Evolutionary conservation across 139 green algal genomes (phyloP).

Genomic region (Tetradesmus lagerheimii): DNA sequence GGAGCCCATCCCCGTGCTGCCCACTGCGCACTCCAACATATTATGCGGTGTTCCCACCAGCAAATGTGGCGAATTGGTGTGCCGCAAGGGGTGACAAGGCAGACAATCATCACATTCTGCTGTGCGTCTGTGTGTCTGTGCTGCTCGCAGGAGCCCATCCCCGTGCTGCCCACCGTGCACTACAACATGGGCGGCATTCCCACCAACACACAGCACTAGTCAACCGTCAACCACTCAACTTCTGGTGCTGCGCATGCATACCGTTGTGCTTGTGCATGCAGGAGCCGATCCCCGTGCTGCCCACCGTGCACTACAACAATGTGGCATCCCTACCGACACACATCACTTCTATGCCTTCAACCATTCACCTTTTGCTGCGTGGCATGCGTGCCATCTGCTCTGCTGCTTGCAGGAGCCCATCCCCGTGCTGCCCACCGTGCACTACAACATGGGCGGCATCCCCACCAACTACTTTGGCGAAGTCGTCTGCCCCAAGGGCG

Average conservation of each 20-base stretch:
- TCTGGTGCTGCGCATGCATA: conserved; percentile 42
- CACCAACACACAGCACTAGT: no score
- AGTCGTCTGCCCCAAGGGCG: conserved; percentile 66
- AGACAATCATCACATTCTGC: background rate
- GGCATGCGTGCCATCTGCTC: background rate
- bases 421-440: conserved; percentile 97
- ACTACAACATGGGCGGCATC: conserved; percentile 99
- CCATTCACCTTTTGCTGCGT: background rate
- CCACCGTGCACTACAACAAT: conserved; percentile 99
- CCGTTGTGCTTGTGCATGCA: conserved; percentile 39
- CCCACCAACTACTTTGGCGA: conserved; percentile 97
- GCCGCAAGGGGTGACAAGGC: conserved; percentile 71
- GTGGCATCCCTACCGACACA: conserved; percentile 97
- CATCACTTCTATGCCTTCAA: background rate
- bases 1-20: conserved; percentile 97
- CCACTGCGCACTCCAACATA: conserved; percentile 99
- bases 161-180: conserved; percentile 98
- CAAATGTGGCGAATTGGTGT: no score
- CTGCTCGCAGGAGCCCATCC: conserved; percentile 90
- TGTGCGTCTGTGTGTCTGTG: background rate
- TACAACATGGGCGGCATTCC: conserved; percentile 99
- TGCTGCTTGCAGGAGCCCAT: conserved; percentile 88
- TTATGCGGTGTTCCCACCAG: conserved; percentile 97
- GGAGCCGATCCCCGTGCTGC: conserved; percentile 97
- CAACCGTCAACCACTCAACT: background rate